Percentiles rank a stretch among this genome's conserved stretches.
Conservation (phyloP, 495 filamentous ascomycete species). For the Penicillium ochrochloron region DNA sequence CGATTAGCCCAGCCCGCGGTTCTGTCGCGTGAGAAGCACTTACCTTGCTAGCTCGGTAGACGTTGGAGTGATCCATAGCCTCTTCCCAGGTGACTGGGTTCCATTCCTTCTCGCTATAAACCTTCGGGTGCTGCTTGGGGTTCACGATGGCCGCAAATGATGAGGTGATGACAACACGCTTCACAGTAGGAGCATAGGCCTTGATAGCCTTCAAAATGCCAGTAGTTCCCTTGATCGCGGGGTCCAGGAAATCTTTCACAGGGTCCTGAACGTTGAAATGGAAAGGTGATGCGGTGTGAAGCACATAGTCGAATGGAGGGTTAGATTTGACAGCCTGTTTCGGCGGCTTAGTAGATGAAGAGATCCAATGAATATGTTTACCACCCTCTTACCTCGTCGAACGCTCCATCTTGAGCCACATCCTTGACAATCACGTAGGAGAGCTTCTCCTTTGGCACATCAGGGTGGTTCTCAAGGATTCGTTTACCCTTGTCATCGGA, state of each 20-base stretch:
- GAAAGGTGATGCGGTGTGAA: conserved; percentile 90
- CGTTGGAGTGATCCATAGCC: conserved; percentile 58
- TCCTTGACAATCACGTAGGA: conserved; percentile 81
- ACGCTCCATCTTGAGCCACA: conserved; percentile 74
- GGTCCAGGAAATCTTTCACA: conserved; percentile 81
- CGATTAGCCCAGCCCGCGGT: conserved; percentile 1
- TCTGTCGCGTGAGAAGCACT: background rate
- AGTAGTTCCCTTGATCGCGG: conserved; percentile 84
- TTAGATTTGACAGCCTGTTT: conserved; percentile 63
- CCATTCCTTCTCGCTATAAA: conserved; percentile 78
- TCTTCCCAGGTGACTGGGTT: conserved; percentile 80
- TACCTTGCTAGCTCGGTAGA: conserved; percentile 73
- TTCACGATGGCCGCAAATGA: conserved; percentile 81
- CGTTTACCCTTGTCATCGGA: conserved; percentile 76
- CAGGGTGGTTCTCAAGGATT: conserved; percentile 70
- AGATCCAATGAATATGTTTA: background rate
- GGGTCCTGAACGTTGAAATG: conserved; percentile 73
- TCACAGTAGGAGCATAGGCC: conserved; percentile 74
- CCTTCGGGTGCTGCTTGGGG: conserved; percentile 48
- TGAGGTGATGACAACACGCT: conserved; percentile 81
- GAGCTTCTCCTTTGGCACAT: conserved; percentile 64
- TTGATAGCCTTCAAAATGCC: conserved; percentile 77
- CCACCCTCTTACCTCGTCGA: conserved; percentile 64
- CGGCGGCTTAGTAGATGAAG: background rate
- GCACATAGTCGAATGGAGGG: conserved; percentile 80